Base-by-base conservation (phyloP, 257 asterid species). In the Capsicum pubescens region DNA sequence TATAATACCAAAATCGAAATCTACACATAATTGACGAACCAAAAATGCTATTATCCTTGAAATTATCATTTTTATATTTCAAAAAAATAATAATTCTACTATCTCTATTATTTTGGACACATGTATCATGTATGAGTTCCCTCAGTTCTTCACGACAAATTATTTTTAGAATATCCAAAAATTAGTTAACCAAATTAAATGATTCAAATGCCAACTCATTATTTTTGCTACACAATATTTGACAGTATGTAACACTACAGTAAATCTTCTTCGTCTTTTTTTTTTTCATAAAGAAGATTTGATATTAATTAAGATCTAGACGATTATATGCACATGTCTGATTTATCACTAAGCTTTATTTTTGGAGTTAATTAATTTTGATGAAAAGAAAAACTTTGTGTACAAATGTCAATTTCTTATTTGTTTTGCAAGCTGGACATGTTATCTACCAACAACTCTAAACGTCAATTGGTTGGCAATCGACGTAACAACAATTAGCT, bases 131-230 rank as follows among this genome's bases (percentile, higher is more conserved):
- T 9, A 58, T 15, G 77, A 32, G 35, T 70, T 42, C 15, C 9
- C 56, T 4, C 32, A 15, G 7, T 8, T 36, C 3, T 10, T 35
- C 9, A 17, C 8, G 5, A 44, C 2, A 44, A 17, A 17, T 70
- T 70, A 69, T 69, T 69, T 42, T 42, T 16, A 3, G 54, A 70
- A 17, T 42, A 70, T 42, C 35, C 56, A 70, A 42, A 17, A 42
- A 70, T 16, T 44, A 17, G 56, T 9, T 17, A 9, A 42, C 48
- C 74, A 11, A 36, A 69, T 44, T 11, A 2, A 48, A n/a, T 71
- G 17, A n/a, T 70, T 70, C 78, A 70, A 71, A n/a, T 71, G 10
- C 58, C 79, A 69, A 15, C 56, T 46, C 16, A 69, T 42, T 42
- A n/a, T 2, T n/a, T 46, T 46, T 71, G 5, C 10, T 6, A n/a